These are phyloP conservation scores for Aphanocladium album DNA, from an alignment of 2,329 filamentous ascomycete genomes.

Conservation along the genomic window DNA sequence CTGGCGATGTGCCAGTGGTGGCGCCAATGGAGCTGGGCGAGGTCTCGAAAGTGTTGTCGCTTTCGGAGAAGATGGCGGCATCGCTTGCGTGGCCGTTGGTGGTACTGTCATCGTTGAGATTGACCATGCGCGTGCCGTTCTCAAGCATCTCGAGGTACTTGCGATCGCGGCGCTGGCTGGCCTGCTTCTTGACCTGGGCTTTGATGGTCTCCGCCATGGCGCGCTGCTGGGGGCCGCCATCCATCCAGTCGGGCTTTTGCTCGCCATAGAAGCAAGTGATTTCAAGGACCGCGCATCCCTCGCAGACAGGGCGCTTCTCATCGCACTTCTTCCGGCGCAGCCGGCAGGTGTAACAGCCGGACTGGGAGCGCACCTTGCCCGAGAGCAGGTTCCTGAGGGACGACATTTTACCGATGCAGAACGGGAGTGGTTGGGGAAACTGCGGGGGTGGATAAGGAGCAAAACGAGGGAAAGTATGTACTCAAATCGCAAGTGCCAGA, in stretches of 20 bases:
- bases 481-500: not conserved
- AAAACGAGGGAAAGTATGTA: not conserved
- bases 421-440: not conserved
- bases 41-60: constrained; percentile 2
- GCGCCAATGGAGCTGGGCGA: constrained; percentile 6
- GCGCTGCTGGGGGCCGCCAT: constrained; percentile 43
- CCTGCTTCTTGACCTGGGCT: constrained; percentile 51
- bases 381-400: constrained; percentile 20
- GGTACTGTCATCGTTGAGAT: constrained; percentile 13
- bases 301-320: constrained; percentile 47
- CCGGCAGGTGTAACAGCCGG: constrained; percentile 57
- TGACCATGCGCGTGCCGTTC: constrained; percentile 22
- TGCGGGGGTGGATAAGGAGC: not conserved
- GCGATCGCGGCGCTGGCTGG: constrained; percentile 44
- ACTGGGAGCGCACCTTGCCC: constrained; percentile 34
- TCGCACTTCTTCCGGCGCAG: constrained; percentile 59
- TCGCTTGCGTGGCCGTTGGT: constrained; percentile 14
- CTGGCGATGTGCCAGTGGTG: constrained; percentile 22
- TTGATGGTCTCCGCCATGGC: constrained; percentile 51
- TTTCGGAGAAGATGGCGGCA: not conserved
- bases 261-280: constrained; percentile 52
- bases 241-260: constrained; percentile 55
- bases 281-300: constrained; percentile 45
- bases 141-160: constrained; percentile 43
- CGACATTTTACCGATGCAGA: constrained; percentile 16